phyloP scores from a whole-genome alignment of 2,329 filamentous ascomycete species.

The Aschersonia sp. region DNA sequence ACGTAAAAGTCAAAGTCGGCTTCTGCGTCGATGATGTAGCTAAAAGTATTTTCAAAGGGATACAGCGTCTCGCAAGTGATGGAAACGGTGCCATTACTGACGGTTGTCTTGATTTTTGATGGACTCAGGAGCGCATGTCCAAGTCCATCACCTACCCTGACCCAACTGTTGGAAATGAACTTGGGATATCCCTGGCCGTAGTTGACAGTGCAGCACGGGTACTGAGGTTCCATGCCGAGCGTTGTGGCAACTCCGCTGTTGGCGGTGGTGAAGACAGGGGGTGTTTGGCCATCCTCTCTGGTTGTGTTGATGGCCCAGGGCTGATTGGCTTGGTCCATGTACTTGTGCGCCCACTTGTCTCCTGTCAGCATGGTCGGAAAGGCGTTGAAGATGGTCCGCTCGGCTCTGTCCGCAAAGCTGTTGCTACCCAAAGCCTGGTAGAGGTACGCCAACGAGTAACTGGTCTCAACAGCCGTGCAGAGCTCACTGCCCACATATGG shows the following conservation, averaged over 20 bases:
- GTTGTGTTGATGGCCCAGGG: constrained; percentile 30
- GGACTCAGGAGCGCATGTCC: constrained; percentile 36
- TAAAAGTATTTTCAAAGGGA: constrained; percentile 17
- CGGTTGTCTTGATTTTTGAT: constrained; percentile 21
- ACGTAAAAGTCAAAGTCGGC: constrained; percentile 13
- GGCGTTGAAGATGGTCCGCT: constrained; percentile 38
- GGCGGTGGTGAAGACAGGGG: constrained; percentile 29
- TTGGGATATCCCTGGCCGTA: constrained; percentile 43
- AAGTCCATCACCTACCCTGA: constrained; percentile 25
- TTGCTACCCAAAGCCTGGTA: constrained; percentile 17
- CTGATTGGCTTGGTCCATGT: constrained; percentile 38
- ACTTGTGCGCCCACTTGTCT: constrained; percentile 41
- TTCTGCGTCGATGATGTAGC: constrained; percentile 13
- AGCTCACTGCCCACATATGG: constrained; percentile 22
- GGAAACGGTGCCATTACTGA: constrained; percentile 17
- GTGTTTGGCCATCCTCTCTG: constrained; percentile 7
- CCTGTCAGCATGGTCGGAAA: constrained; percentile 33
- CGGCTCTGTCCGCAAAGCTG: constrained; percentile 33
- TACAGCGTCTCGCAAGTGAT: constrained; percentile 33
- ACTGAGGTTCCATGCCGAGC: constrained; percentile 35
- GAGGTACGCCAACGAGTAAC: constrained; percentile 17
- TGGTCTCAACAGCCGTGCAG: constrained; percentile 18
- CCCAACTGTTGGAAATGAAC: constrained; percentile 32
- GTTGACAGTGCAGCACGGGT: constrained; percentile 43
- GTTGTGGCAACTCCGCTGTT: constrained; percentile 23